Base-by-base conservation (phyloP, 164 flowering plant genomes). In the Amborella trichopoda region DNA sequence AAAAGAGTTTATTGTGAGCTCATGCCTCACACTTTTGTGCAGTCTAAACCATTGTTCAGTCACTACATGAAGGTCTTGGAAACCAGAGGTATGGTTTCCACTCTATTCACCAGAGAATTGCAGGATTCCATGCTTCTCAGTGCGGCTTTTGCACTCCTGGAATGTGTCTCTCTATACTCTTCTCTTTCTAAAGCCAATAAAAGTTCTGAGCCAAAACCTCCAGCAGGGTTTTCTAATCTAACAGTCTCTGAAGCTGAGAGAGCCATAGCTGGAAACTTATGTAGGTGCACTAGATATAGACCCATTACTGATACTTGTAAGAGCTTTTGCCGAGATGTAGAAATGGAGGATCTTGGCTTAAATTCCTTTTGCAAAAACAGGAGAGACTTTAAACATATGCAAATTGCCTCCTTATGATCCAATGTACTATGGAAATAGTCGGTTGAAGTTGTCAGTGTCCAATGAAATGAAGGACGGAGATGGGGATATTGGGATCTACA, bases 131-230 rank as follows among this genome's bases (percentile, higher is more conserved):
- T 72, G 94, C 95, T 52, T 81, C 95, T 59, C 98, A 90, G 54
- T 90, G 97, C 55, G 98, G 95, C 34, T 90, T 74, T 50, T 90
- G 98, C 50, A 86, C 98, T 45, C 98, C 98, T 1, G 98, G 98
- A 19, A 78, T 90, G 81, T 90, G 95, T 53, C 53, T 90, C 95
- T 6, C 66, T 90, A 41, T 80, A 67, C 64, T 72, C 87, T 3
- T 80, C 91, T 28, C 78, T 90, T 39, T 65, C 69, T 48, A 76
- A 78, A 55, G 83, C 94, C 37, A 76, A 83, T 10, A 80, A 83
- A 55, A 55, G 74, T 17, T 30, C 67, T 13, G 52, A 70, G 20
- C 65, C 72, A 1, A 63, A 71, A 23, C 76, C 87, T 32, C 44
- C 65, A 26, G 59, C 67, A 12, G 97, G 95, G n/a, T 85, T 85